Base-by-base conservation (phyloP, 2,329 filamentous ascomycete species). In the Fulvia fulva region DNA sequence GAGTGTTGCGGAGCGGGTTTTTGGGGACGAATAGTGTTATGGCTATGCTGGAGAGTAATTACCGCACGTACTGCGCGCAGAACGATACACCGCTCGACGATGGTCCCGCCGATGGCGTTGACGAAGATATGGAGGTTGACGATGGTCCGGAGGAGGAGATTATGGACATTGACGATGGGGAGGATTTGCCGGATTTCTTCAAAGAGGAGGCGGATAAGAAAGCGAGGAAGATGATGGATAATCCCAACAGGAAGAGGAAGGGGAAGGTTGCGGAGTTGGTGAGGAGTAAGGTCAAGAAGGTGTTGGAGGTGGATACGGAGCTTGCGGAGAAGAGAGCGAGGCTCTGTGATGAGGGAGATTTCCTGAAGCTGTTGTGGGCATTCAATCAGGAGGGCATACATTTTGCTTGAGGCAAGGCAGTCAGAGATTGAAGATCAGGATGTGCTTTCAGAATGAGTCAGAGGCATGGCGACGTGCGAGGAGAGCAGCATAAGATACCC, bases 351-450 rank as follows among this genome's bases (percentile, higher is more conserved):
- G 91, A 97, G 76, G 92, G 89, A 53, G 92, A 96, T 68, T 97
- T 97, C 71, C 76, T 99, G 71, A 87, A 87, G 66, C 74, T 97
- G 64, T 76, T 96, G 62, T 85, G 82, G 74, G 88, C 89, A 1
- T 96, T 97, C 75, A 96, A 97, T 72, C 85, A 90, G 65, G 90
- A 96, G 72, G 91, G 91, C 26, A 93, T 97, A 59, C 93, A 97
- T 77, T 97, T 97, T 73, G 88, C 84, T 62, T 91, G 53, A 59
- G 19, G 2, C n/a, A 30, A 25, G 34, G 22, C 28, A 12, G 12
- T 7, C 8, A 5, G 12, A 32, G 28, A 7, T 7, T 32, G 28
- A 32, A 12, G 12, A 32, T 2, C n/a, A n/a, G n/a, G n/a, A n/a
- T n/a, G n/a, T n/a, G n/a, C n/a, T n/a, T n/a, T n/a, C n/a, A n/a